Conservation (phyloP, 2,329 filamentous ascomycete genomes). For the Beauveria sp. region DNA sequence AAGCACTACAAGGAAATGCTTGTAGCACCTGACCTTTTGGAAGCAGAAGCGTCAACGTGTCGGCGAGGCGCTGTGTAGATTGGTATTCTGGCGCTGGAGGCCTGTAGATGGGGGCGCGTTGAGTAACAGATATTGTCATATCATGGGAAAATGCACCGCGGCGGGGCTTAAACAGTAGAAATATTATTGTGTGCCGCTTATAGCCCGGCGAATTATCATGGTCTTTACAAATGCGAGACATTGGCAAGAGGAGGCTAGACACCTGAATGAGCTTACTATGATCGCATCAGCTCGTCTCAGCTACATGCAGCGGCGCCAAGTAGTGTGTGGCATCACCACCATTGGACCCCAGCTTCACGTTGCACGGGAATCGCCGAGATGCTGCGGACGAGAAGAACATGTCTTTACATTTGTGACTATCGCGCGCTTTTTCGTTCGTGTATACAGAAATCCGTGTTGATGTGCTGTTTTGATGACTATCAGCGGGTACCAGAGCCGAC, state of each 20-base stretch:
- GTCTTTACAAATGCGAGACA: neutral
- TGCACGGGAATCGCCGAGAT: neutral
- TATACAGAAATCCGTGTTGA: neutral
- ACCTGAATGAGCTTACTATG: neutral
- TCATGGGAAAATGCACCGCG: neutral
- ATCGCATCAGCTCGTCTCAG: neutral
- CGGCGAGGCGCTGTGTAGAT: neutral
- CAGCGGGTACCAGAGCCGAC: conserved; percentile 5
- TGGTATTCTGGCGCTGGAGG: neutral
- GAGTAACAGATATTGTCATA: neutral
- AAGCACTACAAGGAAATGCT: neutral
- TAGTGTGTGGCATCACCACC: neutral
- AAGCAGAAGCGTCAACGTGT: neutral
- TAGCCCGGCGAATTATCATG: neutral
- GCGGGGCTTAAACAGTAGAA: neutral
- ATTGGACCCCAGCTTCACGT: neutral
- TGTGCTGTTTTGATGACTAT: neutral
- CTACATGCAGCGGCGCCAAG: neutral
- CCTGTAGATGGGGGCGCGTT: neutral
- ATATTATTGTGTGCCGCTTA: neutral
- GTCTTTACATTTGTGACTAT: neutral
- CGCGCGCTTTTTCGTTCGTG: neutral
- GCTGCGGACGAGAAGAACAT: neutral
- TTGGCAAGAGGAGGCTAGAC: neutral
- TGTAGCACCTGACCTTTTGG: neutral